Base-by-base conservation (phyloP, 768 basidiomycete species). In the Calocybe cyanea region DNA sequence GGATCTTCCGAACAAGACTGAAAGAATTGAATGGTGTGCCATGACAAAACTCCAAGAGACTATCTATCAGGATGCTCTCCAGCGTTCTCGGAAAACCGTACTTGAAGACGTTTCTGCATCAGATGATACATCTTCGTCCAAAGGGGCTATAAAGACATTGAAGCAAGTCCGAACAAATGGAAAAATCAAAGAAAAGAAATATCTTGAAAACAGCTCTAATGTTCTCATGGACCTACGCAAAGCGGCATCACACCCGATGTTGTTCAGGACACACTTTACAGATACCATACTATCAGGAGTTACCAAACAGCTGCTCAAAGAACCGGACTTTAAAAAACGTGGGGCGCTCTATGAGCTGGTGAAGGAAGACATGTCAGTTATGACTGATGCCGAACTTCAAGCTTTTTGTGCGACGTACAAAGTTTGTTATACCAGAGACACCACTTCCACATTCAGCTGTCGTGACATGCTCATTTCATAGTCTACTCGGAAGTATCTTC, bases 161-260 rank as follows among this genome's bases (percentile, higher is more conserved):
- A 60, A 23, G 57, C 59, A 24, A 52, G 55, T 7, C 45, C 58
- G 13, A 46, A 51, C 63, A 13, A 73, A 63, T 40, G 59, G 63
- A 18, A 68, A 77, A 52, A 57, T 73, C 38, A 72, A 87, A 63
- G 81, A 80, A 50, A 87, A 85, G 63, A 56, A 72, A 49, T 87
- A 89, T 51, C 62, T 80, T 14, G 87, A 89, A 66, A 92, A 90
- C 56, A 87, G 87, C 51, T 79, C 88, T 2, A 94, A 99, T 62
- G 92, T 99, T 43, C 74, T 99, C 28, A 98, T 98, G 92, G 94
- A 96, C 58, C 75, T 99, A 13, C 82, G 96, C 24, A 99, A 99
- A 65, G 96, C 96, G 2, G 87, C 95, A 2, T 86, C 83, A 23
- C 96, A 99, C 68, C 95, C 96, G 2, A 89, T 98, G 85, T 75